These are phyloP conservation scores for Pseudogymnoascus sp. DNA, from an alignment of 2,329 filamentous ascomycete genomes.

Conservation along the genomic window DNA sequence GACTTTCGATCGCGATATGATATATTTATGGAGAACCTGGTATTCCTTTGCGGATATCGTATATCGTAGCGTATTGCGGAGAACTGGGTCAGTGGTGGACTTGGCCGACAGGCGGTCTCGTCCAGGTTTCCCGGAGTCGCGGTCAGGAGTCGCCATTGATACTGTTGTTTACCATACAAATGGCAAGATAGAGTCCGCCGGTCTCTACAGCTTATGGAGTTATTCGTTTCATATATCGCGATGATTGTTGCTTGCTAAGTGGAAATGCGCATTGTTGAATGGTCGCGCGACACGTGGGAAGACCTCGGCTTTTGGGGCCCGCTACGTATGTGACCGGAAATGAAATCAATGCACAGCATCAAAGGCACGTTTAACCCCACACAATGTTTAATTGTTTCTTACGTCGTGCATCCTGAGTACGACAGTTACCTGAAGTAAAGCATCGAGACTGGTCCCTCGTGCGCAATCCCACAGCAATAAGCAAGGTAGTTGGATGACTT, in stretches of 20 bases:
- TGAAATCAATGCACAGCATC: conserved; percentile 4
- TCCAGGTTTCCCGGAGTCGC: conserved; percentile 3
- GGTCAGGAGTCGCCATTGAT: conserved; percentile 7
- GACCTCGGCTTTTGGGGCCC: conserved; percentile 1
- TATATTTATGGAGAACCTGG: conserved; percentile 71
- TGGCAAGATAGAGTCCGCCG: neutral
- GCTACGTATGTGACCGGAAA: neutral
- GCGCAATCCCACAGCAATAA: neutral
- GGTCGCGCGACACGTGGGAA: conserved; percentile 8
- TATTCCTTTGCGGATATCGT: conserved; percentile 83
- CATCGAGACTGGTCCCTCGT: neutral
- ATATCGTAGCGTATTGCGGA: conserved; percentile 80
- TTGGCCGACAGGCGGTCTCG: conserved; percentile 21
- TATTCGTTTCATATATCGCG: conserved; percentile 7
- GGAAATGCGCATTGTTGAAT: conserved; percentile 5
- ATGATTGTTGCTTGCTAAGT: conserved; percentile 1
- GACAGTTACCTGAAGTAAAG: neutral
- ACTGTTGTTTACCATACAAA: neutral
- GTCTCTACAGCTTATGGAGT: conserved; percentile 3
- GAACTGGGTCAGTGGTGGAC: conserved; percentile 53
- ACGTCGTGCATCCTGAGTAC: neutral
- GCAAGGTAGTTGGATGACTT: neutral
- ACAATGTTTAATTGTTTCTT: neutral
- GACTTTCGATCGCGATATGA: conserved; percentile 62
- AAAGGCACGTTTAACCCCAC: neutral